phyloP scores from a whole-genome alignment of 2,329 filamentous ascomycete species.

The Aureobasidium sp. region DNA sequence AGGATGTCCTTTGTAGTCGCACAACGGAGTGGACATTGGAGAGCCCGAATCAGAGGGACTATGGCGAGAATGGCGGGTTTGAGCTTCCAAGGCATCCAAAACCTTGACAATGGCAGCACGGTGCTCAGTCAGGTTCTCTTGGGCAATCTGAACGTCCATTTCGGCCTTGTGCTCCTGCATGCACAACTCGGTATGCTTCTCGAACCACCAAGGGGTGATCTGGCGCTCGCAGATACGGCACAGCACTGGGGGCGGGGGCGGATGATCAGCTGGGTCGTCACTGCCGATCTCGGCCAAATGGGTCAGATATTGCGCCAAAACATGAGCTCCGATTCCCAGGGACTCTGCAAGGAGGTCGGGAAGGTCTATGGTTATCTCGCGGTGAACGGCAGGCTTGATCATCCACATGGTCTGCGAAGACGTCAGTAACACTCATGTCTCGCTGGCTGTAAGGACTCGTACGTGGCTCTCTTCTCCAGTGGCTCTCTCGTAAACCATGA shows the following conservation, averaged over 20 bases:
- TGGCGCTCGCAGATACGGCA: constrained; percentile 97
- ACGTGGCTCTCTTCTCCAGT: constrained; percentile 76
- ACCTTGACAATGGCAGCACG: constrained; percentile 92
- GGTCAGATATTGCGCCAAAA: constrained; percentile 88
- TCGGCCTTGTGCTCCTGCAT: constrained; percentile 92
- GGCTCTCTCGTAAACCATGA: constrained; percentile 90
- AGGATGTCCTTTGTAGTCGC: constrained; percentile 79
- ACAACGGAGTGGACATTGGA: constrained; percentile 28
- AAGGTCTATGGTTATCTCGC: constrained; percentile 93
- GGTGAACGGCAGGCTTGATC: constrained; percentile 81
- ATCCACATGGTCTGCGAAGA: constrained; percentile 93
- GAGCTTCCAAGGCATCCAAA: constrained; percentile 79
- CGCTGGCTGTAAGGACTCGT: constrained; percentile 42
- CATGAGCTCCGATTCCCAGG: constrained; percentile 85
- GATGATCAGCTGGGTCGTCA: constrained; percentile 64
- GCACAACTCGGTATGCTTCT: constrained; percentile 95
- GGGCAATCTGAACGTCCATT: constrained; percentile 94
- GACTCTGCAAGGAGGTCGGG: constrained; percentile 84
- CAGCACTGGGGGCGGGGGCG: constrained; percentile 74
- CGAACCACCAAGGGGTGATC: constrained; percentile 98
- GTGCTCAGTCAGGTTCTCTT: constrained; percentile 86
- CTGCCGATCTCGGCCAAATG: constrained; percentile 74
- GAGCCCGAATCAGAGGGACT: constrained; percentile 42
- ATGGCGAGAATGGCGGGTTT: constrained; percentile 53
- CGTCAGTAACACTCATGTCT: constrained; percentile 25